Conservation (phyloP, 1,284 basidiomycete species). For the Tilletia caries region DNA sequence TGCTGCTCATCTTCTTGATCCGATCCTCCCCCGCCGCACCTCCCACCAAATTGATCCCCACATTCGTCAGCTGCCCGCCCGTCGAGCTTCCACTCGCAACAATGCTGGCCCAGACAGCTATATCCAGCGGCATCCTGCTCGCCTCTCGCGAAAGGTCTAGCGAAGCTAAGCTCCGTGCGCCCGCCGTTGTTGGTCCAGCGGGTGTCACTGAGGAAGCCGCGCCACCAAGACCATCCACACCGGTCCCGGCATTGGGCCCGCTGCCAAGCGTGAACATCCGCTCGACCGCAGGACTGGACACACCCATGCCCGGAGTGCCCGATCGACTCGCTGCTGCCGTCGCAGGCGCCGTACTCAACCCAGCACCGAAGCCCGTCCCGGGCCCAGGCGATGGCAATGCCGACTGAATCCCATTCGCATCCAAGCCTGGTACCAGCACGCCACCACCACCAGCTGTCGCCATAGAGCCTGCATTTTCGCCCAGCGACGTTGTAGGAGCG, state of each 20-base stretch:
- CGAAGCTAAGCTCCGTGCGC: neutral
- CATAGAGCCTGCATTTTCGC: neutral
- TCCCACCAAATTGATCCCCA: constrained; percentile 63
- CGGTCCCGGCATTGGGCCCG: neutral
- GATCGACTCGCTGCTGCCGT: constrained; percentile 10
- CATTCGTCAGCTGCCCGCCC: constrained; percentile 18
- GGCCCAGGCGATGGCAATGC: neutral
- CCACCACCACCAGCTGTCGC: neutral
- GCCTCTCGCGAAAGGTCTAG: constrained; percentile 81
- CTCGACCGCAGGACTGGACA: neutral
- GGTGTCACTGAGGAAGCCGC: neutral
- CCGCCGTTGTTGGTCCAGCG: neutral
- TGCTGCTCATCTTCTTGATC: constrained; percentile 80
- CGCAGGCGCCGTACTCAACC: too few relatives aligned
- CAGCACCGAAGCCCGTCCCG: neutral
- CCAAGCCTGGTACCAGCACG: neutral
- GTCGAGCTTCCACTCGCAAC: constrained; percentile 10
- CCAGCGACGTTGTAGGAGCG: constrained; percentile 5
- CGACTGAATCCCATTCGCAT: neutral
- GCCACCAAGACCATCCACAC: neutral
- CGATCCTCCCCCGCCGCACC: constrained; percentile 68
- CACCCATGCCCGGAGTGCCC: neutral
- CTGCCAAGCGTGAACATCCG: neutral
- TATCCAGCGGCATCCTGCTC: constrained; percentile 84
- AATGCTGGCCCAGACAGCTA: constrained; percentile 81